Conservation (phyloP, 2,329 filamentous ascomycete genomes). For the Diaporthe vexans region DNA sequence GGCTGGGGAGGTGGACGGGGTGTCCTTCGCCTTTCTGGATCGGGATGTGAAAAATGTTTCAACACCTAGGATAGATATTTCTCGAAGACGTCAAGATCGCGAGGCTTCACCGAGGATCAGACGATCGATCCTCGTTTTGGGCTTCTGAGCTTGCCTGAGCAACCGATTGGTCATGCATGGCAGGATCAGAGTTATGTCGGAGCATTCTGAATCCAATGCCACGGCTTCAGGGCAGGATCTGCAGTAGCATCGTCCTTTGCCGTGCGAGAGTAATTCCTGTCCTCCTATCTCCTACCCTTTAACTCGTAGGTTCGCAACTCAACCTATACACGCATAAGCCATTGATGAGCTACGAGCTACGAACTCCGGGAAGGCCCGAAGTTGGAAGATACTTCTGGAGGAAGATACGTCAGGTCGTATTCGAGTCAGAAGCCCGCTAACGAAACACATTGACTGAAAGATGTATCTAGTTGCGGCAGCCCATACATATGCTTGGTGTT, state of each 20-base stretch:
- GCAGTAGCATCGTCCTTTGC: not conserved
- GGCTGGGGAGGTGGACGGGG: not conserved
- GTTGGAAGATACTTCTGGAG: too few relatives aligned
- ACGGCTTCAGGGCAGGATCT: slow-evolving; percentile 5
- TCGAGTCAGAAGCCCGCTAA: not conserved
- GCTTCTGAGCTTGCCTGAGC: not conserved
- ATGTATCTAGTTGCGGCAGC: not conserved
- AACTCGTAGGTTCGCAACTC: not conserved
- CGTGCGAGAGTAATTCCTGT: not conserved
- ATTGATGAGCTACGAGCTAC: not conserved
- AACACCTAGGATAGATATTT: not conserved
- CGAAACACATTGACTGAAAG: not conserved
- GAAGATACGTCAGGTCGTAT: too few relatives aligned
- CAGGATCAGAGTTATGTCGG: not conserved
- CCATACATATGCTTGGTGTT: not conserved
- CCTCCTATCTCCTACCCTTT: too few relatives aligned
- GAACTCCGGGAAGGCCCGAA: not conserved
- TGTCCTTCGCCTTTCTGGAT: not conserved
- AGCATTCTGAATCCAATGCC: not conserved
- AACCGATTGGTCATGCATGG: slow-evolving; percentile 7
- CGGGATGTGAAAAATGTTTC: slow-evolving; percentile 4
- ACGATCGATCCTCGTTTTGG: slow-evolving; percentile 9
- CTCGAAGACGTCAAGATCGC: slow-evolving; percentile 29
- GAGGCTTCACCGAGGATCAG: slow-evolving; percentile 21
- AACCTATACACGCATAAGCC: not conserved